Base-by-base conservation (phyloP, 441 rosid genomes). In the Adansonia grandidieri region DNA sequence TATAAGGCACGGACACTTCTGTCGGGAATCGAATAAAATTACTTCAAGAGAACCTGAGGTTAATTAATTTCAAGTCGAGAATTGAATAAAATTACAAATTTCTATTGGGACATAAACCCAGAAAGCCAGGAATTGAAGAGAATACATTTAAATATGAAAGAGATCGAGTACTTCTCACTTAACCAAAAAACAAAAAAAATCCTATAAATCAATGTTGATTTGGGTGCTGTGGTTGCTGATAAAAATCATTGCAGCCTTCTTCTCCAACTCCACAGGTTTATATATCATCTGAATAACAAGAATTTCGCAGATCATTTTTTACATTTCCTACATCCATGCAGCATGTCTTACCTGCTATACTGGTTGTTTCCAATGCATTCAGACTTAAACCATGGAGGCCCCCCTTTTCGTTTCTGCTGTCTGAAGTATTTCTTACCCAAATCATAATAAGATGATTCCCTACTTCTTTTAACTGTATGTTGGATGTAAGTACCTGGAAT, bases 121-220 rank as follows among this genome's bases (percentile, higher is more conserved):
- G 76, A 44, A 54, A 78, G 79, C 74, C 87, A 93, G 84, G 90
- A 90, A 93, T 90, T 75, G 84, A 80, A 75, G 82, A 78, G 80
- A 86, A 80, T 85, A 83, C 91, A 88, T 82, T 15, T 28, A 72
- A 80, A 56, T 54, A 68, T 79, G 75, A 77, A 69, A 74, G 75
- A 74, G 81, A 88, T 80, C 79, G 77, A 79, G 76, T 28, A 77
- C 76, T 85, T 85, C 73, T 78, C 58, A 42, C 68, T 5, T 5
- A 40, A 17, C 10, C 1, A 6, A 17, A 56, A 56, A 9, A 9
- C 19, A 40, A 17, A 10, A 4, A 56, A 9, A 19, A 58, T 82
- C 85, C 87, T 82, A 84, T 78, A 80, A 85, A 85, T 84, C 85
- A 88, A 71, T 87, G 85, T 81, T 82, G 83, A 80, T 71, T 86